phyloP scores from a whole-genome alignment of 2,329 filamentous ascomycete genomes.

The Aspergillus costaricaensis region DNA sequence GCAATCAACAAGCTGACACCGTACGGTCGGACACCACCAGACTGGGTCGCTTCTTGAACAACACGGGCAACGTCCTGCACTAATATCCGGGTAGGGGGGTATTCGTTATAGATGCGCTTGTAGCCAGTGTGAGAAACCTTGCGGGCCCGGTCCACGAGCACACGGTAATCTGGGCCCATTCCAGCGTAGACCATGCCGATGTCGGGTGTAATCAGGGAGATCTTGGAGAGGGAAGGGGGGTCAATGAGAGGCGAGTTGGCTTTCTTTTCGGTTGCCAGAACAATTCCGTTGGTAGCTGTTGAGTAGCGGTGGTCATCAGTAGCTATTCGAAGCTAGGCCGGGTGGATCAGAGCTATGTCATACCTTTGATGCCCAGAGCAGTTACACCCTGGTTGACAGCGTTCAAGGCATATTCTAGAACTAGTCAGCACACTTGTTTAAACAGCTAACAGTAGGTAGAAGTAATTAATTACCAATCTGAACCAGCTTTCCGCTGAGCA shows the following conservation, averaged over 20 bases:
- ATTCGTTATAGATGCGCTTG: slow-evolving; percentile 99
- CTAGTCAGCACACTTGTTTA: slow-evolving; percentile 19
- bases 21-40: slow-evolving; percentile 93
- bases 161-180: slow-evolving; percentile 98
- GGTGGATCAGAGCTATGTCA: slow-evolving; percentile 19
- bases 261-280: slow-evolving; percentile 99
- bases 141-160: slow-evolving; percentile 94
- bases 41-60: slow-evolving; percentile 99
- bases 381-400: slow-evolving; percentile 99
- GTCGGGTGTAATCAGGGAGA: slow-evolving; percentile 96
- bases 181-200: slow-evolving; percentile 99
- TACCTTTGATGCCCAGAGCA: slow-evolving; percentile 97
- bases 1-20: slow-evolving; percentile 94
- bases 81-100: slow-evolving; percentile 98
- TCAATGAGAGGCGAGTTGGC: slow-evolving; percentile 97
- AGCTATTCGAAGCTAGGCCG: slow-evolving; percentile 9
- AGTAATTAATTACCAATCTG: slow-evolving; percentile 73
- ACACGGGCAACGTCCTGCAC: slow-evolving; percentile 97
- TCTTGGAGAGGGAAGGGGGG: slow-evolving; percentile 90
- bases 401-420: slow-evolving; percentile 93
- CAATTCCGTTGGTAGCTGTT: slow-evolving; percentile 94
- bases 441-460: neutral
- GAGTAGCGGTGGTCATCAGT: slow-evolving; percentile 17
- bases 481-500: slow-evolving; percentile 87
- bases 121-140: slow-evolving; percentile 98